A percentile compares a stretch with the other conserved stretches of the same genome.
Conservation (phyloP, 768 basidiomycete genomes). For the Russula lepida region DNA sequence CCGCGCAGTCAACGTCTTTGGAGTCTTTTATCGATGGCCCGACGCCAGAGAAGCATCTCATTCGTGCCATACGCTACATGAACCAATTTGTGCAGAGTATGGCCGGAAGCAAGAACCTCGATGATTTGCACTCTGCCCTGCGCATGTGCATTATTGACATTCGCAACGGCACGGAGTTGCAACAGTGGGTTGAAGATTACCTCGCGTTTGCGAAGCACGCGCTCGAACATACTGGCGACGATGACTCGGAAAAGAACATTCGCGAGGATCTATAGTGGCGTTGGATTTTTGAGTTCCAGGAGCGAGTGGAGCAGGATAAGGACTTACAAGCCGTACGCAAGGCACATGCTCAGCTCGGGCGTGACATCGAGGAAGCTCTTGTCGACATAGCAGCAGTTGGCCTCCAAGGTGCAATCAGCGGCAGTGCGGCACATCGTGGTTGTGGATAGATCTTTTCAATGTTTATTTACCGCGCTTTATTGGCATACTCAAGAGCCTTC, state of each 20-base stretch:
- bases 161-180: slow-evolving; percentile 45
- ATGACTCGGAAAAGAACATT: slow-evolving; percentile 40
- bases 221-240: slow-evolving; percentile 45
- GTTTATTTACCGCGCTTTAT: slow-evolving; percentile 62
- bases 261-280: slow-evolving; percentile 39
- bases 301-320: slow-evolving; percentile 39
- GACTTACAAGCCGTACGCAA: slow-evolving; percentile 40
- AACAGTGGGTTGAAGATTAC: slow-evolving; percentile 47
- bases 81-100: slow-evolving; percentile 44
- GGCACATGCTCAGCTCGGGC: slow-evolving; percentile 41
- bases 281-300: slow-evolving; percentile 43
- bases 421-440: slow-evolving; percentile 65
- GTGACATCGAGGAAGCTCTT: slow-evolving; percentile 41
- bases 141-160: slow-evolving; percentile 41
- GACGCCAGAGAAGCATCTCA: slow-evolving; percentile 53
- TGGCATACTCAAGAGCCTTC: slow-evolving; percentile 46
- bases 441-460: slow-evolving; percentile 76
- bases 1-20: slow-evolving; percentile 39
- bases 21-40: slow-evolving; percentile 52
- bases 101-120: slow-evolving; percentile 41
- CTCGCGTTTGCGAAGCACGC: slow-evolving; percentile 38
- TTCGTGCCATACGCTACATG: slow-evolving; percentile 39
- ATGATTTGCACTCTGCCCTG: slow-evolving; percentile 37
- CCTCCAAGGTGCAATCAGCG: slow-evolving; percentile 47
- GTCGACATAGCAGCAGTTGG: slow-evolving; percentile 34